Percentiles rank a stretch among this genome's conserved stretches.
phyloP scores from a whole-genome alignment of 768 basidiomycete species.

The Lactifluus pinguis region DNA sequence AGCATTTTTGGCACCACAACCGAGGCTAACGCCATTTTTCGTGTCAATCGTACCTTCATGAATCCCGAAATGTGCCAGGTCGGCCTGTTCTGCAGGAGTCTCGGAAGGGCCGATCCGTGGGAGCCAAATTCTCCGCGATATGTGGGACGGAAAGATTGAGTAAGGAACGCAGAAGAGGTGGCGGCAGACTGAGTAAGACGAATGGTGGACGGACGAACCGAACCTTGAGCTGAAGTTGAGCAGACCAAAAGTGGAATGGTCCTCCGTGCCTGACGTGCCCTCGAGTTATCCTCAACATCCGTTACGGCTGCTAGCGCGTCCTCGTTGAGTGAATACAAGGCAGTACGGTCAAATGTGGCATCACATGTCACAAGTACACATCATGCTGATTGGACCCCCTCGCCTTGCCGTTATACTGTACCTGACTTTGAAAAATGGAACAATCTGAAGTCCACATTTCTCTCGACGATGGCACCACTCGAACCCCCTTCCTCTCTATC shows the following conservation, averaged over 20 bases:
- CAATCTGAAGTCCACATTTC: background rate
- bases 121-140: slow-evolving; percentile 30
- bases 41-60: slow-evolving; percentile 44
- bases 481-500: background rate
- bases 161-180: background rate
- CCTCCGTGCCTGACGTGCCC: slow-evolving; percentile 38
- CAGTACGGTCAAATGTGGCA: no score
- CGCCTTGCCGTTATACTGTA: no score
- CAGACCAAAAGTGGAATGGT: slow-evolving; percentile 52
- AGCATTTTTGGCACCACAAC: slow-evolving; percentile 19
- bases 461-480: background rate
- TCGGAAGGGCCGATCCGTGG: slow-evolving; percentile 43
- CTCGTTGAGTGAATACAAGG: slow-evolving; percentile 39
- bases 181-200: background rate
- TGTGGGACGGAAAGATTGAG: background rate
- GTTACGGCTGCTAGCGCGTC: slow-evolving; percentile 36
- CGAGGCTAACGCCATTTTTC: slow-evolving; percentile 26
- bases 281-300: slow-evolving; percentile 33
- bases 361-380: no score
- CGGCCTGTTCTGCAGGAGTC: slow-evolving; percentile 36
- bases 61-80: slow-evolving; percentile 50
- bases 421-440: no score
- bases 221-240: slow-evolving; percentile 29
- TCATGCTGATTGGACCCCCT: no score
- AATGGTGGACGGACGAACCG: slow-evolving; percentile 30